Percentiles rank a stretch among this genome's conserved stretches.
Conservation (phyloP, 2,329 filamentous ascomycete species). For the Achaetomium macrosporum region DNA sequence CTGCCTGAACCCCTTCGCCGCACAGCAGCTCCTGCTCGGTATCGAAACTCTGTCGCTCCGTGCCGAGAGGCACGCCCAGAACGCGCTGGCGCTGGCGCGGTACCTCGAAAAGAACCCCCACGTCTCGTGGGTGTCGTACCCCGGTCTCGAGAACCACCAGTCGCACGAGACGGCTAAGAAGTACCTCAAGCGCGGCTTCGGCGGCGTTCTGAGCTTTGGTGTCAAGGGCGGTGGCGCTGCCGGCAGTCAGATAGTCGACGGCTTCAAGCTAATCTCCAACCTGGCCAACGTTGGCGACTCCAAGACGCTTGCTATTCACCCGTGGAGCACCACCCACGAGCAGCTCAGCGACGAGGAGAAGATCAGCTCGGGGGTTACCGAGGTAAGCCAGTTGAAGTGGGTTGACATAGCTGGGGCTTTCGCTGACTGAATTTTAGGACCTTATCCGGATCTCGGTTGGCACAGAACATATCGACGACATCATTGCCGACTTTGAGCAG, state of each 20-base stretch:
- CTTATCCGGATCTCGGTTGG: conserved; percentile 93
- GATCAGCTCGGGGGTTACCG: conserved; percentile 72
- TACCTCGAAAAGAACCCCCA: conserved; percentile 80
- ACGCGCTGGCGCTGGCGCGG: conserved; percentile 70
- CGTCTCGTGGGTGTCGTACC: conserved; percentile 92
- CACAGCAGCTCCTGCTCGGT: conserved; percentile 85
- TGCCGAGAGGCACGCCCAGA: conserved; percentile 78
- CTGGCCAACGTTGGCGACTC: conserved; percentile 93
- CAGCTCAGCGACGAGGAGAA: conserved; percentile 82
- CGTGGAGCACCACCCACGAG: conserved; percentile 92
- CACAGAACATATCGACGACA: conserved; percentile 95
- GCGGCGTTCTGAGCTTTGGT: conserved; percentile 88
- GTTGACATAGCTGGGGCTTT: background rate
- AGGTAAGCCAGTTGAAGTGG: conserved; percentile 39
- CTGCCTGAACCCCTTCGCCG: conserved; percentile 80
- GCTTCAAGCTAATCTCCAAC: conserved; percentile 92
- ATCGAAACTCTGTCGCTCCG: conserved; percentile 85
- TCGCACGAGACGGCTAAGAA: conserved; percentile 77
- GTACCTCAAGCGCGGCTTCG: conserved; percentile 79
- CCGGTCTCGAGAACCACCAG: conserved; percentile 74
- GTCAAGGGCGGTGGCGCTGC: conserved; percentile 82
- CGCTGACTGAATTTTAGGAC: conserved; percentile 46
- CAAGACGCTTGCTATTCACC: conserved; percentile 92
- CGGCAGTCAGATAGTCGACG: conserved; percentile 83
- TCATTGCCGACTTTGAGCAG: conserved; percentile 92